Evolutionary conservation across 2,329 filamentous ascomycete species (phyloP).

Genomic region (Colletotrichum noveboracense): DNA sequence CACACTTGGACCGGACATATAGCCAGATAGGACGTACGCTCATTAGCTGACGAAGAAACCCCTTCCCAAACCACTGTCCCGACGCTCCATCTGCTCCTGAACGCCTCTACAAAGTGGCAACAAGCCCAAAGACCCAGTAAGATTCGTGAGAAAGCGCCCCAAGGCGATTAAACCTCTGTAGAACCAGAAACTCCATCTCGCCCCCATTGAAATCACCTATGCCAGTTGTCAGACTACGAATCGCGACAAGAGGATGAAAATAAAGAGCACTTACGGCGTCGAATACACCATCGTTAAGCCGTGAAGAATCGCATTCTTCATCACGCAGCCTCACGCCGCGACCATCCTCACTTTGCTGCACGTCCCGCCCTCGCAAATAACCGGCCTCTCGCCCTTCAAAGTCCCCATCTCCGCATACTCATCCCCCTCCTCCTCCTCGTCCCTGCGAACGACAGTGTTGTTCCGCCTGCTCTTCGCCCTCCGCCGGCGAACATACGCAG

Average conservation of each 20-base stretch:
- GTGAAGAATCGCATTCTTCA: not conserved
- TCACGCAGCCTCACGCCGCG: not conserved
- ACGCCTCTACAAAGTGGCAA: not conserved
- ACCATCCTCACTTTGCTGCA: not conserved
- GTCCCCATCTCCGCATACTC: not conserved
- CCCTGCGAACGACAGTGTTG: not conserved
- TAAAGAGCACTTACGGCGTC: not conserved
- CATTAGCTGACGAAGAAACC: not conserved
- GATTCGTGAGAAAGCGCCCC: not conserved
- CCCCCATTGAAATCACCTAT: rapidly evolving
- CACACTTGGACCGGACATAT: not conserved
- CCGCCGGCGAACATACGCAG: not conserved
- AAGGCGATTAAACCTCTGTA: not conserved
- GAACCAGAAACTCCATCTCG: not conserved
- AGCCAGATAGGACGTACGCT: not conserved
- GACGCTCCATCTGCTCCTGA: not conserved
- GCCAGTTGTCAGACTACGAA: rapidly evolving
- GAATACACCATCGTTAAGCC: not conserved
- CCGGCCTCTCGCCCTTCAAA: not conserved
- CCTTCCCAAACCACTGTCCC: not conserved
- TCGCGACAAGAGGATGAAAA: rapidly evolving
- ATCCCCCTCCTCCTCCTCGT: not conserved
- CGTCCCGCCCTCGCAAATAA: constrained; percentile 2
- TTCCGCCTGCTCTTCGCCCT: not conserved
- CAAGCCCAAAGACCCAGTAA: not conserved